Conservation (phyloP, 129 eudicot genomes). For the Pittosporum tobira region DNA sequence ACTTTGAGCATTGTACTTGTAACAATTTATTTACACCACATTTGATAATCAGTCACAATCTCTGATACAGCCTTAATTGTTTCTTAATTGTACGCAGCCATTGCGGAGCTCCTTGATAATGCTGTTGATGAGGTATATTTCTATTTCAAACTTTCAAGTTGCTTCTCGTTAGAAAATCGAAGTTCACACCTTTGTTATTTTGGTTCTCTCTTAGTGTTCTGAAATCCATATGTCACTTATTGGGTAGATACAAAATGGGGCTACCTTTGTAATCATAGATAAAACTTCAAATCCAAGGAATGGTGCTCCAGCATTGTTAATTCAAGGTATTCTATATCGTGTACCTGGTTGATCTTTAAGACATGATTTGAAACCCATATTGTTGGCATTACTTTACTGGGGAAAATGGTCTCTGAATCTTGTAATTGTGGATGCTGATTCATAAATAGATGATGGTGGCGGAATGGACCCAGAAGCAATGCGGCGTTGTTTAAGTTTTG, state of each 20-base stretch:
- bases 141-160: neutral
- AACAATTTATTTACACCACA: neutral
- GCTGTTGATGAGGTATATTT: conserved; percentile 60
- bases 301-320: conserved; percentile 44
- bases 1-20: too few species aligned
- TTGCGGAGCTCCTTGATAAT: conserved; percentile 63
- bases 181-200: too few species aligned
- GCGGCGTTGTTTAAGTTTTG: conserved; percentile 60
- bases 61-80: neutral
- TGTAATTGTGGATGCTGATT: neutral
- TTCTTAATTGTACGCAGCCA: conserved; percentile 31
- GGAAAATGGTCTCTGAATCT: neutral
- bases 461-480: conserved; percentile 69
- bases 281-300: conserved; percentile 38
- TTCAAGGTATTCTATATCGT: conserved; percentile 30
- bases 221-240: conserved; percentile 6
- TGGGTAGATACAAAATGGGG: conserved; percentile 55
- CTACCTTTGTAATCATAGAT: conserved; percentile 48
- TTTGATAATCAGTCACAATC: neutral
- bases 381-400: neutral
- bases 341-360: neutral
- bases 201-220: neutral
- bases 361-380: neutral
- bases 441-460: conserved; percentile 47
- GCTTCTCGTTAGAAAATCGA: neutral